Conservation (phyloP, 176 grass and related monocot species). For the Pontederia crassipes region DNA sequence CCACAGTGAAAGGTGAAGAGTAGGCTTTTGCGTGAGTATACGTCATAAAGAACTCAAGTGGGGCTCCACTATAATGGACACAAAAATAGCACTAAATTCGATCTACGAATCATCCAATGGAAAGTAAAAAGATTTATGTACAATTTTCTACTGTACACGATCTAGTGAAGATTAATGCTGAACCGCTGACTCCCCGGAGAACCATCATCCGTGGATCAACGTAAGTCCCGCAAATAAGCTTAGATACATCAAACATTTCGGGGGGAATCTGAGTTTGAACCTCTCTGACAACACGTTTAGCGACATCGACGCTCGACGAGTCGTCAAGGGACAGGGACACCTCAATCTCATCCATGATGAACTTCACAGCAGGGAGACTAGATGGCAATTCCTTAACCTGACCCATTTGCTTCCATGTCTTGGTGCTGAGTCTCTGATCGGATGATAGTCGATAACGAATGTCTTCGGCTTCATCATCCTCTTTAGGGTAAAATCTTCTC, state of each 20-base stretch:
- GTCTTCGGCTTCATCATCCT: conserved; percentile 25
- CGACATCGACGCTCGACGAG: conserved; percentile 26
- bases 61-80: too few relatives aligned
- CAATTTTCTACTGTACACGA: conserved; percentile 27
- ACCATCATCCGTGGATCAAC: conserved; percentile 82
- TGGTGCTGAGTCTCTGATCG: conserved; percentile 27
- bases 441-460: conserved; percentile 7
- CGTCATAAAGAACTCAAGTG: too few relatives aligned
- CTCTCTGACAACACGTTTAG: conserved; percentile 57
- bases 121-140: conserved; percentile 11
- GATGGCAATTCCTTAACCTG: conserved; percentile 49
- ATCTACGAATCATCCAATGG: too few relatives aligned
- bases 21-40: too few relatives aligned
- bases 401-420: conserved; percentile 42
- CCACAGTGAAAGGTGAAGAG: too few relatives aligned
- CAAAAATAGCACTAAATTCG: too few relatives aligned
- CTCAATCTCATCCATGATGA: conserved; percentile 33
- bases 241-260: conserved; percentile 82
- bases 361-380: conserved; percentile 45
- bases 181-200: conserved; percentile 63
- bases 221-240: conserved; percentile 76
- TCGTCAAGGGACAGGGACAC: conserved; percentile 49
- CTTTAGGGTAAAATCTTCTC: conserved; percentile 43
- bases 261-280: conserved; percentile 62
- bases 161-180: conserved; percentile 67